Evolutionary conservation across 2,329 filamentous ascomycete species (phyloP).

Genomic region (Falciphora oryzae): DNA sequence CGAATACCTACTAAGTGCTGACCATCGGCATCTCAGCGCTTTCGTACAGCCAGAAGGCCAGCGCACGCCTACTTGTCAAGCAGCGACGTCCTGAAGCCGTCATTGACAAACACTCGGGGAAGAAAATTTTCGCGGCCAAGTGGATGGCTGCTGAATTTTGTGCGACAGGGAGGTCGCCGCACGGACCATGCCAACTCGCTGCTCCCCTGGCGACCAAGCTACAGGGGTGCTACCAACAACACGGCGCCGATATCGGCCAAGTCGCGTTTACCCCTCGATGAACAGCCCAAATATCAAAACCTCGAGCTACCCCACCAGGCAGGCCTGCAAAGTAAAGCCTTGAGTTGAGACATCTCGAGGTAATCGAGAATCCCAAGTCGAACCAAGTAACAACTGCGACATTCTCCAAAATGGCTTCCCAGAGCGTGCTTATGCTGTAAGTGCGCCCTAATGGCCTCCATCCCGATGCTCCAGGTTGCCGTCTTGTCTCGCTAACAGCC

Average conservation of each 20-base stretch:
- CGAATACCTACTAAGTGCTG: neutral
- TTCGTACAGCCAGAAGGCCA: neutral
- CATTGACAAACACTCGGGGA: neutral
- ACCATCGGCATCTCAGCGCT: neutral
- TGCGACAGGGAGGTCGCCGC: neutral
- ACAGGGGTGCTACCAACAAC: too few species aligned
- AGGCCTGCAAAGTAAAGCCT: neutral
- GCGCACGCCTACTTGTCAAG: neutral
- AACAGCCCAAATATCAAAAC: neutral
- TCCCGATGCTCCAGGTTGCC: neutral
- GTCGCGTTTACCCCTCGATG: conserved; percentile 1
- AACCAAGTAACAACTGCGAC: neutral
- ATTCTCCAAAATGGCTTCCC: conserved; percentile 12
- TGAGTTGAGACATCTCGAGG: neutral
- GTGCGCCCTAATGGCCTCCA: conserved; percentile 6
- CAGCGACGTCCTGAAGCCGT: neutral
- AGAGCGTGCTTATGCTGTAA: conserved; percentile 21
- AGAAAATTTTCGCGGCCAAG: neutral
- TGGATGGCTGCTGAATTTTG: neutral
- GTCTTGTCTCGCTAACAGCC: conserved; percentile 5
- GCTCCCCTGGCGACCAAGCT: too few species aligned
- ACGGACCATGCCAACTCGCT: neutral
- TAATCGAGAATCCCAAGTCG: neutral
- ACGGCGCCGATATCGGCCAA: neutral
- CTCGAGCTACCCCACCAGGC: neutral